These are phyloP conservation scores for Penicillium sp. DNA, from an alignment of 2,329 filamentous ascomycete species.

Conservation along the genomic window DNA sequence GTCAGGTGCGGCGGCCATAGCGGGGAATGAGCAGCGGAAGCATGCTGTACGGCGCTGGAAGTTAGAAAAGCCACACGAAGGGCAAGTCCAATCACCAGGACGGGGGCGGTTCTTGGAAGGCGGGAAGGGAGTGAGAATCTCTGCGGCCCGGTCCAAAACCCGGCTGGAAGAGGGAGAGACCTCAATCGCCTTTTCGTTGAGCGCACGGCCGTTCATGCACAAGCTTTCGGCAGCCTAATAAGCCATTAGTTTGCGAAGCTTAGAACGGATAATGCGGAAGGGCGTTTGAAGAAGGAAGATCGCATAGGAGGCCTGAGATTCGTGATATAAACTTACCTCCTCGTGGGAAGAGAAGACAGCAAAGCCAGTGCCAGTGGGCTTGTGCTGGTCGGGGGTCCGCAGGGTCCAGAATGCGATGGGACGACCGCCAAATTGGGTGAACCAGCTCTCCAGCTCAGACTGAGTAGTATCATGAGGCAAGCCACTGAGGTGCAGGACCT, in stretches of 20 bases:
- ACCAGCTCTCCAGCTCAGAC: constrained; percentile 98
- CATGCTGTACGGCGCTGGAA: constrained; percentile 98
- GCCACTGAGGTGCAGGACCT: constrained; percentile 96
- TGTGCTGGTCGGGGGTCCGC: constrained; percentile 96
- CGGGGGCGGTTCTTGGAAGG: constrained; percentile 97
- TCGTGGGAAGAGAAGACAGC: constrained; percentile 98
- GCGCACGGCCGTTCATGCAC: constrained; percentile 97
- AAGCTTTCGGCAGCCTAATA: constrained; percentile 83
- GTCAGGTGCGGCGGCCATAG: constrained; percentile 76
- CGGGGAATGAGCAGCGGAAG: constrained; percentile 99
- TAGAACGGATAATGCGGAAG: constrained; percentile 3
- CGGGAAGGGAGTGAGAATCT: constrained; percentile 95
- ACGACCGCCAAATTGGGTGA: constrained; percentile 95
- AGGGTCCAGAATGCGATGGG: constrained; percentile 99
- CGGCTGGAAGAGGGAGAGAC: constrained; percentile 97
- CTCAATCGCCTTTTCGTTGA: constrained; percentile 99
- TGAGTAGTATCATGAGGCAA: constrained; percentile 97
- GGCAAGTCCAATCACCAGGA: constrained; percentile 98
- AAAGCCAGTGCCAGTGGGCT: constrained; percentile 97
- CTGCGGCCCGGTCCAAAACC: constrained; percentile 89
- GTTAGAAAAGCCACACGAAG: constrained; percentile 97
- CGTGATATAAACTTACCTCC: constrained; percentile 65
- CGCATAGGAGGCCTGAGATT: not conserved
- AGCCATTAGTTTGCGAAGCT: constrained; percentile 7
- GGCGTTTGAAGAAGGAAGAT: not conserved